A percentile compares a stretch with the other conserved stretches of the same genome.
These are phyloP conservation scores for Lenwebbia sp. DNA, from an alignment of 345 rosid genomes.

Conservation along the genomic window DNA sequence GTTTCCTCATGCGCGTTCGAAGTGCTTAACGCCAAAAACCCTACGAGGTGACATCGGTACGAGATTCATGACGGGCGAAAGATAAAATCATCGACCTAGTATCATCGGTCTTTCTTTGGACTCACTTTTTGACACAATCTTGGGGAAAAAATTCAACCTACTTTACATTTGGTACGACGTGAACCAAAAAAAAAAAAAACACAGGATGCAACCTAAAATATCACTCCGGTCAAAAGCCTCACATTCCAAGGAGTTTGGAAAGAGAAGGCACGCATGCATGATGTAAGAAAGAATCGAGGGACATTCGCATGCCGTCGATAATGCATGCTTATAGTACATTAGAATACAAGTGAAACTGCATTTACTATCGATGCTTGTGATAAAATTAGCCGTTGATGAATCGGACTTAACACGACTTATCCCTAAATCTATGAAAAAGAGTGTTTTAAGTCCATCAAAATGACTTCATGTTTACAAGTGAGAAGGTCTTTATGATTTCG, in stretches of 20 bases:
- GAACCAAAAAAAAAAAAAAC: neutral
- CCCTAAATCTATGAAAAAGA: neutral
- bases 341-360: neutral
- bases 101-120: neutral
- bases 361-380: neutral
- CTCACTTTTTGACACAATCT: neutral
- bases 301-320: neutral
- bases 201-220: neutral
- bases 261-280: neutral
- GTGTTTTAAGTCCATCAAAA: neutral
- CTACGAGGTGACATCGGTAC: neutral
- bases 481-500: neutral
- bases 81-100: neutral
- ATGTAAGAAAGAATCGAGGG: neutral
- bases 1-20: neutral
- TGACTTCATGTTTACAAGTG: neutral
- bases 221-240: neutral
- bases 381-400: neutral
- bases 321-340: neutral
- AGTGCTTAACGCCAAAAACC: neutral
- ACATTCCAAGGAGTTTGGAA: neutral
- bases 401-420: neutral
- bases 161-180: too few species aligned
- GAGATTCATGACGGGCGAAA: neutral
- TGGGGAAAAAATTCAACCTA: too few species aligned